Conservation (phyloP, 495 filamentous ascomycete species). For the Daldinia loculata region DNA sequence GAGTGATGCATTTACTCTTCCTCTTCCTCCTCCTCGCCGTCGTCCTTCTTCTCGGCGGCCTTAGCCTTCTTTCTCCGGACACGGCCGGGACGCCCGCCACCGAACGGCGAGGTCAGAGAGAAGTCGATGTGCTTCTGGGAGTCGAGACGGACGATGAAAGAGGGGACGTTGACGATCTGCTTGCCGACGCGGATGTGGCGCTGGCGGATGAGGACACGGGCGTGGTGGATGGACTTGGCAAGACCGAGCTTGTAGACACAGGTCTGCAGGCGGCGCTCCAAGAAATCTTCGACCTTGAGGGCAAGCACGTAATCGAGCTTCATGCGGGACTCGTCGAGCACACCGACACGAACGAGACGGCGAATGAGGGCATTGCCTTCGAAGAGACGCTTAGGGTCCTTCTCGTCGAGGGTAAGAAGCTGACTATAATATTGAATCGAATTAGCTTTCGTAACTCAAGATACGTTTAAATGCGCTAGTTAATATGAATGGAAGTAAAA, state of each 20-base stretch:
- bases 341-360: slow-evolving; percentile 98
- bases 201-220: slow-evolving; percentile 98
- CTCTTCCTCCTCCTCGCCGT: slow-evolving; percentile 84
- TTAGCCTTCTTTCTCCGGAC: slow-evolving; percentile 99
- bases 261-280: slow-evolving; percentile 98
- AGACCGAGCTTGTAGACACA: slow-evolving; percentile 99
- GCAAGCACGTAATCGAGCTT: slow-evolving; percentile 99
- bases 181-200: slow-evolving; percentile 99
- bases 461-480: neutral
- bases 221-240: slow-evolving; percentile 99
- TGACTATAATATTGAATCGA: slow-evolving; percentile 67
- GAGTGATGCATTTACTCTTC: slow-evolving; percentile 70
- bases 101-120: slow-evolving; percentile 94
- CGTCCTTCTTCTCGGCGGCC: slow-evolving; percentile 91
- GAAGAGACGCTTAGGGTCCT: slow-evolving; percentile 99
- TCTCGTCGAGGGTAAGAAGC: slow-evolving; percentile 99
- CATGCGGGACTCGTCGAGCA: slow-evolving; percentile 99
- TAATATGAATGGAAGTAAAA: slow-evolving; percentile 5
- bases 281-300: slow-evolving; percentile 97
- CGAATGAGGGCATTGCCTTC: slow-evolving; percentile 99
- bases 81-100: slow-evolving; percentile 95
- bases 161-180: slow-evolving; percentile 99
- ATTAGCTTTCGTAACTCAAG: slow-evolving; percentile 24
- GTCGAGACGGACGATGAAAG: slow-evolving; percentile 98
- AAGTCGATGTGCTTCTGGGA: slow-evolving; percentile 99